Evolutionary conservation across 345 rosid species (phyloP).

Genomic region (Bretschneidera sinensis): DNA sequence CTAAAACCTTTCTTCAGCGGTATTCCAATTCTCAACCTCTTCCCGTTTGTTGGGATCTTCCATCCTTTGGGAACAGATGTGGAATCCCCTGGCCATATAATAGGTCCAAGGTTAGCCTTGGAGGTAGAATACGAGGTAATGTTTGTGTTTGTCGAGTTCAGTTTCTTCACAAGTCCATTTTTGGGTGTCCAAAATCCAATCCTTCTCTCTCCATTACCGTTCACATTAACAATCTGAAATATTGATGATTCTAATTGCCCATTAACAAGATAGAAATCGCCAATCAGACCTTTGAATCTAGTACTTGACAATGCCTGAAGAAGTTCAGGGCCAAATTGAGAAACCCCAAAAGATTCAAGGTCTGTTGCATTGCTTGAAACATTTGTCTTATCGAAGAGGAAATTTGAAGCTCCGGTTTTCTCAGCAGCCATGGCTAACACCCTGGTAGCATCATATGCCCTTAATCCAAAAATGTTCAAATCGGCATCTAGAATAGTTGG

Average conservation of each 20-base stretch:
- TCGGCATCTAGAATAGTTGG: conserved; percentile 15
- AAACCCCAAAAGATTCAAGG: conserved; percentile 37
- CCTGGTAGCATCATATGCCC: conserved; percentile 49
- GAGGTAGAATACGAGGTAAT: conserved; percentile 21
- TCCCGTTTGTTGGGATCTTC: conserved; percentile 44
- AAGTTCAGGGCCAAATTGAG: conserved; percentile 37
- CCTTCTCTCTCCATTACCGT: conserved; percentile 20
- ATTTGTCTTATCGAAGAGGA: conserved; percentile 14
- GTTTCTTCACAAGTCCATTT: conserved; percentile 26
- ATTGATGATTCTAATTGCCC: conserved; percentile 29
- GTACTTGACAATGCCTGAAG: conserved; percentile 21
- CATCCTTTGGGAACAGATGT: conserved; percentile 37
- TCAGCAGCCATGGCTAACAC: conserved; percentile 52
- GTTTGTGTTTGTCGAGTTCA: conserved; percentile 5
- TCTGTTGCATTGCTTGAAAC: conserved; percentile 21
- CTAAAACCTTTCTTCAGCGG: conserved; percentile 33
- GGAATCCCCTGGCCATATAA: conserved; percentile 43
- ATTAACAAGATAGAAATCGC: conserved; percentile 27
- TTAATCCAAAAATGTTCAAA: conserved; percentile 29
- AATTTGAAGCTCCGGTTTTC: conserved; percentile 25
- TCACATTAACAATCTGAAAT: conserved; percentile 41
- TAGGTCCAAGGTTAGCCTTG: conserved; percentile 17
- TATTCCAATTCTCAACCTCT: conserved; percentile 38
- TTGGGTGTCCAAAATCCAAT: conserved; percentile 48
- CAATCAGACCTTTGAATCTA: conserved; percentile 37